A percentile compares a stretch with the other conserved stretches of the same genome.
These are phyloP conservation scores for Stagonosporopsis rhizophila DNA, from an alignment of 2,329 filamentous ascomycete genomes.

Conservation along the genomic window DNA sequence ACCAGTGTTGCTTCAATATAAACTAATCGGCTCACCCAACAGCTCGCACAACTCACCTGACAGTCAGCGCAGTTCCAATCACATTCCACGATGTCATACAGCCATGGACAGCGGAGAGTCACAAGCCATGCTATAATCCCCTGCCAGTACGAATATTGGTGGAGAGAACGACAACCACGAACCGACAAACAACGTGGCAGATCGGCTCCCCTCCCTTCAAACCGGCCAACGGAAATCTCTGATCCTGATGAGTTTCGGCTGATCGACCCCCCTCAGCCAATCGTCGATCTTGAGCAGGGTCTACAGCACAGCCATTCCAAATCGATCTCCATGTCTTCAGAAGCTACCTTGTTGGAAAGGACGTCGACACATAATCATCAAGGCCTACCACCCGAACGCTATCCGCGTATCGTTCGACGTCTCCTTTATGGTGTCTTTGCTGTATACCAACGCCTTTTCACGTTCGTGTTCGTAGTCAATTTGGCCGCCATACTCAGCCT, in stretches of 20 bases:
- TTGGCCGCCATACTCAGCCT: conserved; percentile 30
- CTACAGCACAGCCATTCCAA: conserved; percentile 1
- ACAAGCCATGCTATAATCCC: neutral
- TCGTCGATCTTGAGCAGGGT: conserved; percentile 27
- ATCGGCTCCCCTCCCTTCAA: conserved; percentile 6
- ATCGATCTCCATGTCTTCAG: neutral
- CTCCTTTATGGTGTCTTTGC: conserved; percentile 30
- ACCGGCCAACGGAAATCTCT: conserved; percentile 19
- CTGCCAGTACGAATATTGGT: conserved; percentile 23
- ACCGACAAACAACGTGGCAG: conserved; percentile 6
- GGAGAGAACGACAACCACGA: conserved; percentile 13
- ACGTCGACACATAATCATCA: neutral
- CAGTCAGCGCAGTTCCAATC: conserved; percentile 7
- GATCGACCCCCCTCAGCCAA: conserved; percentile 7
- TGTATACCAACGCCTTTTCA: conserved; percentile 54
- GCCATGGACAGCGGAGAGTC: conserved; percentile 15
- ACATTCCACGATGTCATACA: conserved; percentile 28
- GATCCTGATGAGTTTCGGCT: conserved; percentile 16
- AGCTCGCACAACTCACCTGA: conserved; percentile 22
- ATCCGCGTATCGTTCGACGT: conserved; percentile 21
- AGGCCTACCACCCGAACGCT: neutral
- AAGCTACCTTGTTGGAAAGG: neutral
- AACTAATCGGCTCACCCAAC: conserved; percentile 23
- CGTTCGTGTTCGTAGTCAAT: conserved; percentile 52
- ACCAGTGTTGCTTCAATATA: conserved; percentile 20